Conservation (phyloP, 179 eudicot genomes). For the Monotropa hypopitys region DNA sequence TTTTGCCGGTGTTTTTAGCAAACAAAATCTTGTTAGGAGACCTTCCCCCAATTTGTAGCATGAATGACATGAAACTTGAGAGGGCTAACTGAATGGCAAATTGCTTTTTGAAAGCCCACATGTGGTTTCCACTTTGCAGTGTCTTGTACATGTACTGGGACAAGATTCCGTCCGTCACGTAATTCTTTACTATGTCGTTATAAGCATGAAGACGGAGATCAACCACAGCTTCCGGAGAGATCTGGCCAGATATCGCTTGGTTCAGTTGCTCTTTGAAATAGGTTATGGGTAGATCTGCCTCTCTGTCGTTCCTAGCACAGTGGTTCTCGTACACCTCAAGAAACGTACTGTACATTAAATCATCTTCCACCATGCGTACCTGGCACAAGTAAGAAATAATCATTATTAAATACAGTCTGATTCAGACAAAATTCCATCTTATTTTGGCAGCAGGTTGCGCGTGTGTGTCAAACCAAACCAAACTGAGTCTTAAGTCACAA, state of each 20-base stretch:
- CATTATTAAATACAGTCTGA: slow-evolving; percentile 6
- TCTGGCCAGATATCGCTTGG: slow-evolving; percentile 84
- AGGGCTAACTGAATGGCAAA: slow-evolving; percentile 93
- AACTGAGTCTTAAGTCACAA: no score
- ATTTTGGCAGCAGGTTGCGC: neutral
- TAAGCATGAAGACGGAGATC: slow-evolving; percentile 96
- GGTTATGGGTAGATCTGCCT: slow-evolving; percentile 86
- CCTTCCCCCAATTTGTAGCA: slow-evolving; percentile 95
- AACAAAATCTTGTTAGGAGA: slow-evolving; percentile 95
- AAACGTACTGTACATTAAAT: slow-evolving; percentile 92
- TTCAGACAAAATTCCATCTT: neutral
- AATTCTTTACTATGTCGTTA: slow-evolving; percentile 52
- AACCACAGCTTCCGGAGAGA: slow-evolving; percentile 75
- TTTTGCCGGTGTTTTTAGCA: slow-evolving; percentile 94
- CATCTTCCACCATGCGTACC: slow-evolving; percentile 99
- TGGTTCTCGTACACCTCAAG: slow-evolving; percentile 97
- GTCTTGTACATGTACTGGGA: slow-evolving; percentile 97
- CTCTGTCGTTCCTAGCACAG: slow-evolving; percentile 88
- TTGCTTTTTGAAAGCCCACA: slow-evolving; percentile 98
- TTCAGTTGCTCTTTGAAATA: slow-evolving; percentile 87
- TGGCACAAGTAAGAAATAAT: slow-evolving; percentile 9
- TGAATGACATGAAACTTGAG: slow-evolving; percentile 84
- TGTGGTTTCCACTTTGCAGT: slow-evolving; percentile 71
- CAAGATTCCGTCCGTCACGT: slow-evolving; percentile 73
- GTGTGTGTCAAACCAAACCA: no score